Percentiles rank a stretch among this genome's conserved stretches.
These are phyloP conservation scores for Scheffersomyces coipomensis DNA, from an alignment of 805 yeast species.

Conservation along the genomic window DNA sequence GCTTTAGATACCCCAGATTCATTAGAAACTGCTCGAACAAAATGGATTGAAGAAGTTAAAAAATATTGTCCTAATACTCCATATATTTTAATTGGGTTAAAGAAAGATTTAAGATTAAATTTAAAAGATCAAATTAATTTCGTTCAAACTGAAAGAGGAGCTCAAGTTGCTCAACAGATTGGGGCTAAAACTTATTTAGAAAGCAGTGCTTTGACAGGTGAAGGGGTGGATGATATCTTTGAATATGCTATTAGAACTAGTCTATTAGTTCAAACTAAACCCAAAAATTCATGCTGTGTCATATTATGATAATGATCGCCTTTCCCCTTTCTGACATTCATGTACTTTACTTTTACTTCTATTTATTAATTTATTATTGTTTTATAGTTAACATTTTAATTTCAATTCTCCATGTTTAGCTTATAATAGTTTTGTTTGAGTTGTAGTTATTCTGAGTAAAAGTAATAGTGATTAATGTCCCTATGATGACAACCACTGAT, in stretches of 20 bases:
- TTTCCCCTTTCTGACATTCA: too few species aligned
- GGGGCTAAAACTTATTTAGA: conserved; percentile 85
- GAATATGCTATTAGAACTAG: conserved; percentile 89
- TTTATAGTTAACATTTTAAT: background rate
- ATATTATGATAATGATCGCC: conserved; percentile 16
- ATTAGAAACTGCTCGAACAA: conserved; percentile 72
- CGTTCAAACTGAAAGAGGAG: conserved; percentile 61
- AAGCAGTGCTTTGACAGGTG: conserved; percentile 90
- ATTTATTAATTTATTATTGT: too few species aligned
- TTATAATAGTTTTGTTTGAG: too few species aligned
- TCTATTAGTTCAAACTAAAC: conserved; percentile 42
- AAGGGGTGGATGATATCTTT: conserved; percentile 91
- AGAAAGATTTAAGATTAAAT: conserved; percentile 69
- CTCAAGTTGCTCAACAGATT: conserved; percentile 67
- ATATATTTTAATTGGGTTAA: conserved; percentile 75
- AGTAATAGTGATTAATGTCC: too few species aligned
- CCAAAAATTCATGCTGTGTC: conserved; percentile 30
- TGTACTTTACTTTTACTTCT: too few species aligned
- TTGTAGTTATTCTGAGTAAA: too few species aligned
- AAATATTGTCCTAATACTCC: conserved; percentile 82
- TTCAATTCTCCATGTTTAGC: background rate
- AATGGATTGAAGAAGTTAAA: conserved; percentile 85
- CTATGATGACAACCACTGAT: too few species aligned
- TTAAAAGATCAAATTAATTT: conserved; percentile 37
- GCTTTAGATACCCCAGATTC: conserved; percentile 86